Percentiles rank a stretch among this genome's conserved stretches.
phyloP scores from a whole-genome alignment of 2,329 filamentous ascomycete genomes.

The Colletotrichum truncatum region DNA sequence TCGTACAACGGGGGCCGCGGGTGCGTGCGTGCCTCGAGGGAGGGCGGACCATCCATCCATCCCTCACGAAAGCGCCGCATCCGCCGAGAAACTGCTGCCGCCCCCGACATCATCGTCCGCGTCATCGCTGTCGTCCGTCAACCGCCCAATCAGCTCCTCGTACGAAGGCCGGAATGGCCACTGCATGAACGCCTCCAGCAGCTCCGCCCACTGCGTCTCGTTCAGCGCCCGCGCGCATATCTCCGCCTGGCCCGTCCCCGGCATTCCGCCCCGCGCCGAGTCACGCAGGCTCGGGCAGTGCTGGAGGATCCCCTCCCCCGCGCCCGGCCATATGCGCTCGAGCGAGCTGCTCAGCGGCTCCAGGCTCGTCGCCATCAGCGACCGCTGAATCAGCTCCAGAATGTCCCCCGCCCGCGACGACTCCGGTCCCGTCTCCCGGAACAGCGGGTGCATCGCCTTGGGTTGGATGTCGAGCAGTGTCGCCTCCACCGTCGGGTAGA shows the following conservation, averaged over 20 bases:
- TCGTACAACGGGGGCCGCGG: background rate
- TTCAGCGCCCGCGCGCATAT: conserved; percentile 60
- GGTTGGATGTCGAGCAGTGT: conserved; percentile 76
- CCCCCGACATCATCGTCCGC: background rate
- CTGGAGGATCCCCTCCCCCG: conserved; percentile 60
- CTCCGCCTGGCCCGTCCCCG: conserved; percentile 46
- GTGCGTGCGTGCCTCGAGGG: too few relatives aligned
- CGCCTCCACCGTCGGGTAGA: conserved; percentile 69
- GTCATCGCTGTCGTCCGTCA: conserved; percentile 39
- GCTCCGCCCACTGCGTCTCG: conserved; percentile 62
- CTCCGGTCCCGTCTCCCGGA: conserved; percentile 54
- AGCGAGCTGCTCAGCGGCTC: conserved; percentile 54
- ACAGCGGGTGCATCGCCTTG: conserved; percentile 55
- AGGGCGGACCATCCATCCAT: too few relatives aligned
- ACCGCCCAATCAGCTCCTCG: conserved; percentile 55
- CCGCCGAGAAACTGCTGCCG: conserved; percentile 15
- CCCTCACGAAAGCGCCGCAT: background rate
- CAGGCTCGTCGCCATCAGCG: conserved; percentile 45
- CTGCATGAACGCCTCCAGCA: conserved; percentile 67
- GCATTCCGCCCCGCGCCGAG: conserved; percentile 54
- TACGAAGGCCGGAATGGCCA: conserved; percentile 72
- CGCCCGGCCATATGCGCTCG: conserved; percentile 67
- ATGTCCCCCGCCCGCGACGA: conserved; percentile 55
- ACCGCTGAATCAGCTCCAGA: conserved; percentile 60
- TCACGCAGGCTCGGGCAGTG: conserved; percentile 60